Evolutionary conservation across 208 protist species (phyloP).

Genomic region (Wallacemonas sp.): DNA sequence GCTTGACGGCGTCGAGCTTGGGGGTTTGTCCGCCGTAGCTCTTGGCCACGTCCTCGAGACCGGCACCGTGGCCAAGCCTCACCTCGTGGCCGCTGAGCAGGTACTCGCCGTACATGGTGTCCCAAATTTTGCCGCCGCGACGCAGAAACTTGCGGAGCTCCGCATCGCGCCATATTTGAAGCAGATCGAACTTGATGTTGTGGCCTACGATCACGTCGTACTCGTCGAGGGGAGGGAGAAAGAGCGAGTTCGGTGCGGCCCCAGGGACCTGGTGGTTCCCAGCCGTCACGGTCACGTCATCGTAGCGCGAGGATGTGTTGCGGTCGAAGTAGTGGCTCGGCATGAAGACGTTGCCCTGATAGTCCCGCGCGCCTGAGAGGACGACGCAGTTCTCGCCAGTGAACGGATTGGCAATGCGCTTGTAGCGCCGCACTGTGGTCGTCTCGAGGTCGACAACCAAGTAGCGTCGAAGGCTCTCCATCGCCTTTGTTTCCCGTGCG

Average conservation of each 20-base stretch:
- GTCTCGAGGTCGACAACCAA: slow-evolving; percentile 91
- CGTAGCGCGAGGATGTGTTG: slow-evolving; percentile 76
- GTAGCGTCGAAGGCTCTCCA: slow-evolving; percentile 65
- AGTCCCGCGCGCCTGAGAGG: slow-evolving; percentile 85
- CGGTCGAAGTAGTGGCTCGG: slow-evolving; percentile 80
- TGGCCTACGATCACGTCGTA: slow-evolving; percentile 93
- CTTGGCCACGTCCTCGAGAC: slow-evolving; percentile 89
- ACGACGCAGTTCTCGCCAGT: slow-evolving; percentile 90
- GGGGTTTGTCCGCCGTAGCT: slow-evolving; percentile 88
- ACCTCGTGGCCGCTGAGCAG: slow-evolving; percentile 88
- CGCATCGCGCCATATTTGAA: slow-evolving; percentile 86
- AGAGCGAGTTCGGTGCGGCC: slow-evolving; percentile 80
- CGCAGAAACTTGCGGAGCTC: slow-evolving; percentile 84
- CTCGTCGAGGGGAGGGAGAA: slow-evolving; percentile 85
- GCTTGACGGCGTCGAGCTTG: slow-evolving; percentile 91
- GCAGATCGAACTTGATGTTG: slow-evolving; percentile 94
- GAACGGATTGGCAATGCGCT: slow-evolving; percentile 91
- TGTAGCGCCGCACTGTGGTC: slow-evolving; percentile 86
- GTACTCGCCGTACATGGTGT: slow-evolving; percentile 95
- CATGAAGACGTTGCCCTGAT: slow-evolving; percentile 90
- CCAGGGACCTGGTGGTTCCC: slow-evolving; percentile 69
- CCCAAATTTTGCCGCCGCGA: slow-evolving; percentile 90
- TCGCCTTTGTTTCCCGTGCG: slow-evolving; percentile 65
- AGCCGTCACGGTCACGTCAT: slow-evolving; percentile 68
- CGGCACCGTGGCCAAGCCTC: slow-evolving; percentile 77